Percentiles rank a stretch among this genome's conserved stretches.
phyloP scores from a whole-genome alignment of 495 filamentous ascomycete species.

The Lasiosphaeriaceae sp. region DNA sequence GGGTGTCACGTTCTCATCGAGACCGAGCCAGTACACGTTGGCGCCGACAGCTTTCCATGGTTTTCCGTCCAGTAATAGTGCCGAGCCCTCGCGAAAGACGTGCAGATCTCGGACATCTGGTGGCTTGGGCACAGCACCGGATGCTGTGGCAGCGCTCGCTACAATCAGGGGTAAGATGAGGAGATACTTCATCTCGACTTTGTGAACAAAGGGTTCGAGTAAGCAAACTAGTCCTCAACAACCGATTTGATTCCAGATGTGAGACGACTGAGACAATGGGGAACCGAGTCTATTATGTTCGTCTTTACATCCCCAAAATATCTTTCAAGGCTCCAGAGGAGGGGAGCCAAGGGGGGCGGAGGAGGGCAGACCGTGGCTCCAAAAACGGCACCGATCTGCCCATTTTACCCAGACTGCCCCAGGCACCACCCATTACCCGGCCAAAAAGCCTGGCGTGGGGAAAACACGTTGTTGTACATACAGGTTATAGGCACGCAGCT shows the following conservation, averaged over 20 bases:
- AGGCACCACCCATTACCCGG: neutral
- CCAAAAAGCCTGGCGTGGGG: too few species aligned
- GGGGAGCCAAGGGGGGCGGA: neutral
- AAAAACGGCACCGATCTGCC: neutral
- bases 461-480: too few species aligned
- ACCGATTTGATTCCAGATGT: too few species aligned
- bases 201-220: too few species aligned
- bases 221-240: too few species aligned
- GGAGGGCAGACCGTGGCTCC: neutral
- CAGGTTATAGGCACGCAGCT: too few species aligned
- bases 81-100: conserved; percentile 39
- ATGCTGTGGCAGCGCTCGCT: neutral
- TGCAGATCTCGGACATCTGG: conserved; percentile 6
- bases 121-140: neutral
- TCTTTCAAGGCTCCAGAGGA: neutral
- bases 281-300: too few species aligned
- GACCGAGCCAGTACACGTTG: conserved; percentile 56
- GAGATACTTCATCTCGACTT: too few species aligned
- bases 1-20: conserved; percentile 55
- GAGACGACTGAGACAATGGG: too few species aligned
- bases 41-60: conserved; percentile 48
- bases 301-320: neutral
- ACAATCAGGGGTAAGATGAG: neutral
- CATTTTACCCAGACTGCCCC: neutral
- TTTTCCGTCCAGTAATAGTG: conserved; percentile 38